These are phyloP conservation scores for Ogataea siamensis DNA, from an alignment of 805 yeast species.

Conservation along the genomic window DNA sequence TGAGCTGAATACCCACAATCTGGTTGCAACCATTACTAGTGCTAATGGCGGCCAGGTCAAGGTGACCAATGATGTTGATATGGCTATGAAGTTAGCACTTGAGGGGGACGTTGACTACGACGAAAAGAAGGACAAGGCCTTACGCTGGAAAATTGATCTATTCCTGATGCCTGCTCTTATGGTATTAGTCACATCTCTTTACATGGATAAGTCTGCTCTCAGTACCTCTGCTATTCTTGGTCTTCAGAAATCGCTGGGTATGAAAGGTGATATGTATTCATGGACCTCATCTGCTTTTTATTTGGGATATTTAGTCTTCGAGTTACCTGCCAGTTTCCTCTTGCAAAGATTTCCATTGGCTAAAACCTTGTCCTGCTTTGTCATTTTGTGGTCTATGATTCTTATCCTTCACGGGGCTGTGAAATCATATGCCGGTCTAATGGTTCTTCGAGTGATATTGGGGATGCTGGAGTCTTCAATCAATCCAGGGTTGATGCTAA, in stretches of 20 bases:
- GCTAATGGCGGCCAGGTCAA: constrained; percentile 1
- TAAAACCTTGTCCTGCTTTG: constrained; percentile 45
- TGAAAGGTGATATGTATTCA: constrained; percentile 34
- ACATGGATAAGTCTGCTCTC: constrained; percentile 40
- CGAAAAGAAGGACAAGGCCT: constrained; percentile 21
- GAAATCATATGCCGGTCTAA: constrained; percentile 39
- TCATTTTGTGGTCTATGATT: constrained; percentile 48
- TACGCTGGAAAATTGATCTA: constrained; percentile 38
- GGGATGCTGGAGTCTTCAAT: constrained; percentile 50
- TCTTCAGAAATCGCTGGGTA: constrained; percentile 39
- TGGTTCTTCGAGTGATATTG: constrained; percentile 45
- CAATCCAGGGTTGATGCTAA: constrained; percentile 47
- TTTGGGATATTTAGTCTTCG: constrained; percentile 45
- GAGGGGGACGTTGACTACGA: constrained; percentile 6
- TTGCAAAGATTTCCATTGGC: constrained; percentile 54
- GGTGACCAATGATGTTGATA: constrained; percentile 35
- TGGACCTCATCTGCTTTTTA: constrained; percentile 47
- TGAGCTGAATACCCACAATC: constrained; percentile 1
- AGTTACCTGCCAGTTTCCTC: constrained; percentile 40
- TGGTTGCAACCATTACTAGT: constrained; percentile 1
- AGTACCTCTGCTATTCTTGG: constrained; percentile 15
- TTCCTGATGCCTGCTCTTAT: constrained; percentile 37
- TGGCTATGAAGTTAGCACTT: constrained; percentile 28
- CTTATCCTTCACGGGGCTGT: constrained; percentile 40
- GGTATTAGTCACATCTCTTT: constrained; percentile 35